phyloP scores from a whole-genome alignment of 352 stramenopile genomes.

The Elongisporangium prolatum region DNA sequence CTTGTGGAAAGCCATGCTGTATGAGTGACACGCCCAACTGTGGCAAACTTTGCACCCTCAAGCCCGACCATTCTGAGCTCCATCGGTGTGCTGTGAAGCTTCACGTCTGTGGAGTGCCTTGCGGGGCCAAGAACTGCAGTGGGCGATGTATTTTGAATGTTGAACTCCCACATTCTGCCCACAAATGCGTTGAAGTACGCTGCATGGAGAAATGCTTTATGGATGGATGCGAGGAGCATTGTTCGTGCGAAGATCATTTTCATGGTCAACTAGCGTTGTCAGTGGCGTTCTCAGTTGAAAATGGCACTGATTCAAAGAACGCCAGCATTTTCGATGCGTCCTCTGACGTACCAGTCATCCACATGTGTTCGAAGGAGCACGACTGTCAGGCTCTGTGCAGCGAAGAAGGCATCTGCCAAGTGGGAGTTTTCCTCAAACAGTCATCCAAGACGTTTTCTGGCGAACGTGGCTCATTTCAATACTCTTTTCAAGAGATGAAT shows the following conservation, averaged over 20 bases:
- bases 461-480: constrained; percentile 52
- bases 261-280: constrained; percentile 45
- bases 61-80: constrained; percentile 19
- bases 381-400: constrained; percentile 47
- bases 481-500: constrained; percentile 82
- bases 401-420: constrained; percentile 57
- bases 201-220: constrained; percentile 62
- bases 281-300: constrained; percentile 47
- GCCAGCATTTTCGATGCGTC: constrained; percentile 31
- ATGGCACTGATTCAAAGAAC: constrained; percentile 24
- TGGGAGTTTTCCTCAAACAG: constrained; percentile 68
- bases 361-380: constrained; percentile 60
- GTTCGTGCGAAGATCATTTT: constrained; percentile 54
- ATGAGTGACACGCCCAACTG: constrained; percentile 37
- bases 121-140: constrained; percentile 27
- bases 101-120: constrained; percentile 45
- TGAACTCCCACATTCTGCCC: constrained; percentile 34
- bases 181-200: constrained; percentile 57
- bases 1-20: constrained; percentile 30
- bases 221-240: constrained; percentile 49
- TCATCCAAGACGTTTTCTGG: constrained; percentile 64
- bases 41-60: constrained; percentile 25
- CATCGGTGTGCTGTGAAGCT: constrained; percentile 45
- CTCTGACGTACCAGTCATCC: constrained; percentile 33
- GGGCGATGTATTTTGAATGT: constrained; percentile 38